Conservation (phyloP, 1,284 basidiomycete species). For the Hymenochaete sp. region DNA sequence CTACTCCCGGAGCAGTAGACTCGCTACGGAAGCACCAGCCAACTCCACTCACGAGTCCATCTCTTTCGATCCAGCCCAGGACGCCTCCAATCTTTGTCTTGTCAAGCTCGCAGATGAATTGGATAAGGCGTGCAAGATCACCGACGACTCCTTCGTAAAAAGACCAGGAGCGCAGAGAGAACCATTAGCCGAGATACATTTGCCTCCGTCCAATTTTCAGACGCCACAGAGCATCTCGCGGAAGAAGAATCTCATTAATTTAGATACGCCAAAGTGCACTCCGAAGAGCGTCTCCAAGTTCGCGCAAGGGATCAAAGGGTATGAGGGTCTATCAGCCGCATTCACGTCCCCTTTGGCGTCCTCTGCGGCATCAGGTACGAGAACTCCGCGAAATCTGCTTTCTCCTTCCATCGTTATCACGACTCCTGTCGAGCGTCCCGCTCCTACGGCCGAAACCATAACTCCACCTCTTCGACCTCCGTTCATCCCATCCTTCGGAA, state of each 20-base stretch:
- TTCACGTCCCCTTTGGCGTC: background rate
- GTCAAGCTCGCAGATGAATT: conserved; percentile 13
- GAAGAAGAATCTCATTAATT: conserved; percentile 1
- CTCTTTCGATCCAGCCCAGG: conserved; percentile 1
- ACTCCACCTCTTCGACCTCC: background rate
- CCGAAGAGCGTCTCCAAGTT: conserved; percentile 10
- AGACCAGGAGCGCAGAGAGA: background rate
- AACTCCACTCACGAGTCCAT: conserved; percentile 5
- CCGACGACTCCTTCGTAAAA: background rate
- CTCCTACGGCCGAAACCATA: background rate
- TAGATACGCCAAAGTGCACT: conserved; percentile 8
- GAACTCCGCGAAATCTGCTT: background rate
- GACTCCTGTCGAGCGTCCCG: background rate
- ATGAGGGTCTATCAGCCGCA: background rate
- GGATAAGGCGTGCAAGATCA: conserved; percentile 2
- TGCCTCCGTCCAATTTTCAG: background rate
- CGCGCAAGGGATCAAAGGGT: conserved; percentile 4
- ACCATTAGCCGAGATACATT: conserved; percentile 5
- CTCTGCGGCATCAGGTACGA: background rate
- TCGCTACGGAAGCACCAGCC: background rate
- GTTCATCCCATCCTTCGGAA: conserved; percentile 1
- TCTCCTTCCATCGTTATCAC: conserved; percentile 2
- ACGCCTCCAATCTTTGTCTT: conserved; percentile 11
- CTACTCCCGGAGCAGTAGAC: background rate
- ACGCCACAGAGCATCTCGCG: conserved; percentile 1